Evolutionary conservation across 139 green algal species (phyloP), one percentile per base, ranked within the genome.

Genomic region (Microglena sp.): DNA sequence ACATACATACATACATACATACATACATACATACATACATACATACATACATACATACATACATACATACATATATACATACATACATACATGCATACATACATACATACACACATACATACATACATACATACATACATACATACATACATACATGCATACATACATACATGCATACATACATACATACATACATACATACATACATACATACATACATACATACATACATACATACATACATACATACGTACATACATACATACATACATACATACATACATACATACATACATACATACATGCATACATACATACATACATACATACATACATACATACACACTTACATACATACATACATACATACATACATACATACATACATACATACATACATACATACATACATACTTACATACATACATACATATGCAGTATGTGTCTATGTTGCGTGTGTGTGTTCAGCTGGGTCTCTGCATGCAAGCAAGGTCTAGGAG

Each of bases 331-430:
- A 57, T 24, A 8, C 45, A 57, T 24, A 8, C 45, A 57, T 24
- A 8, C 45, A 57, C 45, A n/a, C n/a, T n/a, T n/a, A n/a, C n/a
- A n/a, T n/a, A n/a, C n/a, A n/a, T n/a, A n/a, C n/a, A n/a, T n/a
- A 8, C 45, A 57, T 24, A 8, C 45, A 57, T 24, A 8, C 45
- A 8, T 24, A 8, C 45, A 8, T 24, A 57, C 7, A 8, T 24
- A 57, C 45, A 8, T 24, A 57, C 45, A 57, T 24, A 57, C 28
- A 57, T 24, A 57, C 45, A 57, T 24, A 57, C 45, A 57, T 11
- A 57, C 45, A 57, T 24, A 57, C 45, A 57, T 11, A 8, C 7
- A 57, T 11, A 8, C 45, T 32, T 24, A 57, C 45, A 8, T 11
- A 8, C 45, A 57, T 5, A 26, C 45, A 57, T 24, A 57, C 7